A percentile compares a stretch with the other conserved stretches of the same genome.
These are phyloP conservation scores for Babesia sp. DNA, from an alignment of 169 alveolate species.

Conservation along the genomic window DNA sequence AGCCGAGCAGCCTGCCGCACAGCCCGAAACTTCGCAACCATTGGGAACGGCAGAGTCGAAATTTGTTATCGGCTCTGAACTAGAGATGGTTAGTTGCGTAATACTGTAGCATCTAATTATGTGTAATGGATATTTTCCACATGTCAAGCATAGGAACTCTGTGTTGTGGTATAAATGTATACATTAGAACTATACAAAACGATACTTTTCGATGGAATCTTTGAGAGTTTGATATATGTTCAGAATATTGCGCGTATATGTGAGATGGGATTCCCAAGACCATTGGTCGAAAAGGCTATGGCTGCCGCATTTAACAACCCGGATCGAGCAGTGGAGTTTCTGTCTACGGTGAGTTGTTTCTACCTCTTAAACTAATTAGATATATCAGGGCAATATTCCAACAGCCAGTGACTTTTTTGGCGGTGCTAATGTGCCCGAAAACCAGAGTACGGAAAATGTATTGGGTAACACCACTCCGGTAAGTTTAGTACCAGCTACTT, in stretches of 20 bases:
- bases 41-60: conserved; percentile 4
- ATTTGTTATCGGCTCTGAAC: conserved; percentile 39
- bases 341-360: conserved; percentile 83
- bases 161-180: neutral
- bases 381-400: conserved; percentile 44
- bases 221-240: neutral
- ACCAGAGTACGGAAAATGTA: neutral
- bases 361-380: neutral
- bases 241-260: conserved; percentile 81
- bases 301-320: conserved; percentile 94
- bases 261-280: conserved; percentile 91
- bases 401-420: conserved; percentile 6
- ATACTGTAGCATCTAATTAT: neutral
- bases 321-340: conserved; percentile 93
- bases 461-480: neutral
- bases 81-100: conserved; percentile 9
- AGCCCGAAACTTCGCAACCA: neutral
- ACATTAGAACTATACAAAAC: too few species aligned
- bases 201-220: too few species aligned
- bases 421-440: neutral
- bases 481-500: neutral
- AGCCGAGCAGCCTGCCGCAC: neutral
- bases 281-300: conserved; percentile 86
- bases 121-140: neutral
- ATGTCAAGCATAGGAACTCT: neutral